Conservation (phyloP, 2,329 filamentous ascomycete genomes). For the Fusarium napiforme region DNA sequence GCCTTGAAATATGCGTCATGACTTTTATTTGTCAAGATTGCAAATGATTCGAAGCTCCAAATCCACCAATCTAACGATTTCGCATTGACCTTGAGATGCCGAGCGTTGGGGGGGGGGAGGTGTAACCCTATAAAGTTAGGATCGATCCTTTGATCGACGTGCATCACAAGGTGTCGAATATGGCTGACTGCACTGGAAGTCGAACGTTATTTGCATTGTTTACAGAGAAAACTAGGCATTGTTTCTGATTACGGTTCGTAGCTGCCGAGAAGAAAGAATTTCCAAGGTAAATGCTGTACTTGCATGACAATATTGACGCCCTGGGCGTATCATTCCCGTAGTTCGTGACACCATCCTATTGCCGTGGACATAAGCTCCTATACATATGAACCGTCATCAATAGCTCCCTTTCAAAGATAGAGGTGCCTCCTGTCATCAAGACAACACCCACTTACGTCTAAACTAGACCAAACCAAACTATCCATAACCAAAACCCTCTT, state of each 20-base stretch:
- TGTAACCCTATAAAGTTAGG: neutral
- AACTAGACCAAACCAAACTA: neutral
- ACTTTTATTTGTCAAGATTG: neutral
- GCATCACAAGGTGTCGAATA: neutral
- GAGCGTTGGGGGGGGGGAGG: accelerated
- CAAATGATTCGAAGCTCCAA: accelerated
- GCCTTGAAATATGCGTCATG: neutral
- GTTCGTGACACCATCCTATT: neutral
- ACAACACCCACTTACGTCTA: neutral
- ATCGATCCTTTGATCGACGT: neutral
- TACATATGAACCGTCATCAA: neutral
- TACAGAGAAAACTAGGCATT: neutral
- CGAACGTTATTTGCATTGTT: neutral
- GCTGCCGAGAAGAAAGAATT: neutral
- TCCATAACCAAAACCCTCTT: neutral
- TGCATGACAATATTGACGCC: neutral
- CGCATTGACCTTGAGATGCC: neutral
- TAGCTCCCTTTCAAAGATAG: neutral
- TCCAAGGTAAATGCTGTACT: neutral
- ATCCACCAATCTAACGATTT: neutral
- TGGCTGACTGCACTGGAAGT: neutral
- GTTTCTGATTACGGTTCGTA: neutral
- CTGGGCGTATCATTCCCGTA: neutral
- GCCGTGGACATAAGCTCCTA: neutral
- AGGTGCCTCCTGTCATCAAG: neutral